Evolutionary conservation across 345 rosid species (phyloP), one percentile per base, ranked within the genome.

Genomic region (Arabidopsis suecica): DNA sequence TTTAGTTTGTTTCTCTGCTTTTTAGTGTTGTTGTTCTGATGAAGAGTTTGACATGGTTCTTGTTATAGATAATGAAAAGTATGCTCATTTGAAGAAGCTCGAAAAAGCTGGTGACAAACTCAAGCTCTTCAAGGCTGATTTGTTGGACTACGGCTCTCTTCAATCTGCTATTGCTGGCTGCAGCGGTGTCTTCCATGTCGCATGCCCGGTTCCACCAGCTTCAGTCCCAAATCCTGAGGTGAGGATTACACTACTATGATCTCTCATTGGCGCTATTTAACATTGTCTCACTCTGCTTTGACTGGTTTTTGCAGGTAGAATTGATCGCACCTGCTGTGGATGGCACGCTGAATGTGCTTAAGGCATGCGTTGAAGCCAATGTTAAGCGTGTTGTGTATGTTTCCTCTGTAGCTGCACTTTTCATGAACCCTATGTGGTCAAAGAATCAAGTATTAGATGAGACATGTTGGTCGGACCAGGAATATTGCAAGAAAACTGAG

Each of bases 181-280:
- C 66, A 53, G 1, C 7, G 93, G 90, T 3, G 91, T 88, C 57
- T 83, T 93, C 75, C 98, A 90, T 78, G 88, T 86, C 1, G 96
- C 91, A 54, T 77, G 80, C 36, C 96, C 93, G 0, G 89, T 90
- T 78, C 90, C 89, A 18, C 49, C 79, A 49, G 6, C 80, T 60
- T 20, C 79, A 66, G 80, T 80, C 6, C 62, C 83, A 12, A 83
- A 86, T 80, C 86, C 86, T 34, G 80, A 80, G 73, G 81, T 57
- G 69, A 69, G 60, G 68, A 57, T 40, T 18, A 14, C 22, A 49
- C 47, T 5, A 0, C 4, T 36, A 18, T 10, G 4, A 28, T 28
- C 5, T 23, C 56, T 42, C 34, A 4, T 14, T 34, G 41, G 7
- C 28, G 33, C 6, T 33, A 7, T 30, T 6, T 51, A 53, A 44